phyloP scores from a whole-genome alignment of 208 protist genomes.

The Leishmania martiniquensis region DNA sequence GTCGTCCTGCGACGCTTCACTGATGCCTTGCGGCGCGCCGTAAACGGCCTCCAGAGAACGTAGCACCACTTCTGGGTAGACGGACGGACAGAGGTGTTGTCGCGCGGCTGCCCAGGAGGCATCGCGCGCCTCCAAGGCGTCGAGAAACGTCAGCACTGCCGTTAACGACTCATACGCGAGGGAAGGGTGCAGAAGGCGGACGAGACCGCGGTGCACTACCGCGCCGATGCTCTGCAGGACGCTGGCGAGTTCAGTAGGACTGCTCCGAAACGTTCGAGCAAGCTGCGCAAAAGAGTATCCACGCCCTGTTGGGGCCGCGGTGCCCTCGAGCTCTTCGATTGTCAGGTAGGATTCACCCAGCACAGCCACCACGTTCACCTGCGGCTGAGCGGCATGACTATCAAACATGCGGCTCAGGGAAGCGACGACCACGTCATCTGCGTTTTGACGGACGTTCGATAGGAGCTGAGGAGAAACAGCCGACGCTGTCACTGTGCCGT shows the following conservation, averaged over 20 bases:
- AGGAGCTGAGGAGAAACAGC: not conserved
- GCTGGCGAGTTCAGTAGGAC: slow-evolving; percentile 52
- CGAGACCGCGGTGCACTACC: slow-evolving; percentile 48
- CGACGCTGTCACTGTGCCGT: not conserved
- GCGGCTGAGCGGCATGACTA: slow-evolving; percentile 35
- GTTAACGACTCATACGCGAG: slow-evolving; percentile 44
- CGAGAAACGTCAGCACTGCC: slow-evolving; percentile 42
- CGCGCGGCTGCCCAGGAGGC: slow-evolving; percentile 36
- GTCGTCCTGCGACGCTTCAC: not conserved
- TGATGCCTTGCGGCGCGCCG: slow-evolving; percentile 10
- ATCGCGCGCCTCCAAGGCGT: slow-evolving; percentile 23
- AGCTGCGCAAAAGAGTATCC: slow-evolving; percentile 63
- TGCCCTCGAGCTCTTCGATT: slow-evolving; percentile 52
- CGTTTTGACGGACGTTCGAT: not conserved
- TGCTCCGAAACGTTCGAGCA: slow-evolving; percentile 35
- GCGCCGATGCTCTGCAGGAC: slow-evolving; percentile 42
- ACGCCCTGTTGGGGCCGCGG: not conserved
- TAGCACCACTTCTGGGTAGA: slow-evolving; percentile 62
- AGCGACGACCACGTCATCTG: slow-evolving; percentile 36
- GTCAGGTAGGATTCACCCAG: slow-evolving; percentile 41
- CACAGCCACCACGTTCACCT: slow-evolving; percentile 28
- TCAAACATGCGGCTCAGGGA: slow-evolving; percentile 60
- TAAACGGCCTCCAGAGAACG: slow-evolving; percentile 51
- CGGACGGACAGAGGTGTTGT: slow-evolving; percentile 51
- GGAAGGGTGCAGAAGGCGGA: slow-evolving; percentile 58